These are phyloP conservation scores for Ceratopteris richardii DNA, from an alignment of 75 land plant genomes.

Conservation along the genomic window DNA sequence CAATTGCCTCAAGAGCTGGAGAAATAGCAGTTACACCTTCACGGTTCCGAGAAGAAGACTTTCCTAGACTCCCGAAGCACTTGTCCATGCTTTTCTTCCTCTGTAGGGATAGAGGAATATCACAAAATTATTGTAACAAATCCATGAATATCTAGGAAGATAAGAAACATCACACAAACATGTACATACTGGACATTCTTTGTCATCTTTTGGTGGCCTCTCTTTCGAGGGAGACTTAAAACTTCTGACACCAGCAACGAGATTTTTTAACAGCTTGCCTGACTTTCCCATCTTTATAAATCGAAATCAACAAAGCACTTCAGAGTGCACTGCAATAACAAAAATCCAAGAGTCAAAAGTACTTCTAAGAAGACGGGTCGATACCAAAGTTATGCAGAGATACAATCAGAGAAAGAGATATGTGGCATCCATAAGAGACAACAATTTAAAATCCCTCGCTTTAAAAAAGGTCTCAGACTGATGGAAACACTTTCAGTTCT, in stretches of 20 bases:
- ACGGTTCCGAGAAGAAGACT: slow-evolving; percentile 3
- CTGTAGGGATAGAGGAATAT: neutral
- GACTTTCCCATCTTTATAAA: neutral
- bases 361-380: too few relatives aligned
- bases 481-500: too few relatives aligned
- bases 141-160: too few relatives aligned
- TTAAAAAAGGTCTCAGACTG: too few relatives aligned
- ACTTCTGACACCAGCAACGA: neutral
- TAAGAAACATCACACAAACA: too few relatives aligned
- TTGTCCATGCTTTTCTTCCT: slow-evolving; percentile 1
- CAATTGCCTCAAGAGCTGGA: neutral
- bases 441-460: too few relatives aligned
- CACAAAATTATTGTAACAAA: neutral
- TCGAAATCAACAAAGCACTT: too few relatives aligned
- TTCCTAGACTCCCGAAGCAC: slow-evolving; percentile 1
- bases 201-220: neutral
- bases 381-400: too few relatives aligned
- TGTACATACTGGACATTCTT: neutral
- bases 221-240: slow-evolving; percentile 2
- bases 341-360: too few relatives aligned
- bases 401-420: too few relatives aligned
- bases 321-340: too few relatives aligned
- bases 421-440: too few relatives aligned
- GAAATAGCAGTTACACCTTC: neutral
- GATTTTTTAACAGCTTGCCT: neutral